phyloP scores from a whole-genome alignment of 352 stramenopile genomes.

The Pythium biforme region DNA sequence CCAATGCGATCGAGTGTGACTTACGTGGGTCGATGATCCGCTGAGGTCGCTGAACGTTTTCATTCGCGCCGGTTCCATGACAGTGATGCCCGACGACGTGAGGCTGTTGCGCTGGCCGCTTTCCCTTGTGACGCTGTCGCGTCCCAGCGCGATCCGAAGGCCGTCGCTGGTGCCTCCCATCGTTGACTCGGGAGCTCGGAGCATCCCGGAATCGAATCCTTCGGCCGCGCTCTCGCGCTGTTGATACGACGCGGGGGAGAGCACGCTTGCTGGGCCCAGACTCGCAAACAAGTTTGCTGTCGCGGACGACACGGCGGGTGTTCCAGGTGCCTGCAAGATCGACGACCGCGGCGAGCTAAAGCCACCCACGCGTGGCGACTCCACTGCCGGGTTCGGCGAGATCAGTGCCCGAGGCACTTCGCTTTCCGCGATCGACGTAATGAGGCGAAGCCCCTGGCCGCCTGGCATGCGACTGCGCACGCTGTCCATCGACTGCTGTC shows the following conservation, averaged over 20 bases:
- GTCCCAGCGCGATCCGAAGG: constrained; percentile 72
- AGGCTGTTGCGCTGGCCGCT: constrained; percentile 32
- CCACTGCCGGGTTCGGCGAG: constrained; percentile 82
- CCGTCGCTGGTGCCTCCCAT: constrained; percentile 37
- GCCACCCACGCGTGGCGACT: constrained; percentile 74
- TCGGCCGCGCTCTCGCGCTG: constrained; percentile 65
- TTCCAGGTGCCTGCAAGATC: constrained; percentile 67
- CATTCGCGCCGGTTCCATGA: constrained; percentile 16
- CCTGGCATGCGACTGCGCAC: constrained; percentile 30
- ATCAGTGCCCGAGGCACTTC: constrained; percentile 79
- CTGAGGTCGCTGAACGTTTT: constrained; percentile 21
- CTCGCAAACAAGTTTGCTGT: constrained; percentile 50
- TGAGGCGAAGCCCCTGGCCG: constrained; percentile 72
- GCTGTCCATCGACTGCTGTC: constrained; percentile 30
- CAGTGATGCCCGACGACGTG: neutral
- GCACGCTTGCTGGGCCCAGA: constrained; percentile 38
- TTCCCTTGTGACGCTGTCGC: constrained; percentile 70
- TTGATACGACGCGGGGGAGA: constrained; percentile 84
- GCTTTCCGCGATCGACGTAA: constrained; percentile 79
- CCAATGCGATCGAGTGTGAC: neutral
- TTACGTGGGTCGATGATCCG: constrained; percentile 2
- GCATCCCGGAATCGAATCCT: constrained; percentile 22
- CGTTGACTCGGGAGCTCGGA: constrained; percentile 38
- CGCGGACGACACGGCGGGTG: constrained; percentile 51
- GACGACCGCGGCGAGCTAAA: constrained; percentile 79